These are phyloP conservation scores for Acanthamoeba lenticulata DNA, from an alignment of 208 protist genomes.

Conservation along the genomic window DNA sequence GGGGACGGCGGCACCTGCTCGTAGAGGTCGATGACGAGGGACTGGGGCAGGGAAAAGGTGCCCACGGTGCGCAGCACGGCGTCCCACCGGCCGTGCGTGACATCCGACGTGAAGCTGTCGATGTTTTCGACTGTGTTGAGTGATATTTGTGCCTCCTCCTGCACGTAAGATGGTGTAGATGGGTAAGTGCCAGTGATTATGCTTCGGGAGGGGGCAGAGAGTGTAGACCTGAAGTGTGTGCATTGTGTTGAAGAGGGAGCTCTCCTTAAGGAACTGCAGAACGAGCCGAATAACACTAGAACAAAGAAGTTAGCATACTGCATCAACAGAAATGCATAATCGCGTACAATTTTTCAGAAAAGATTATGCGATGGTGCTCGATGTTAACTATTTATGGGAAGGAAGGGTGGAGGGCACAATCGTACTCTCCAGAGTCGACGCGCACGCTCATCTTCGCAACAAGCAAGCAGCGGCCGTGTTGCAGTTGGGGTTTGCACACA, in stretches of 20 bases:
- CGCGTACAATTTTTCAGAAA: neutral
- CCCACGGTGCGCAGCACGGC: conserved; percentile 44
- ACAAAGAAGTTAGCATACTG: neutral
- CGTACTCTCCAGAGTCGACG: conserved; percentile 10
- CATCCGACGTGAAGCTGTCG: conserved; percentile 31
- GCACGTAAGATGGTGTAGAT: neutral
- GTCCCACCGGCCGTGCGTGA: conserved; percentile 63
- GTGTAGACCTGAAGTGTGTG: conserved; percentile 59
- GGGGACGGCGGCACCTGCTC: conserved; percentile 73
- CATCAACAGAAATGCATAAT: neutral
- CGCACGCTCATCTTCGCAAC: conserved; percentile 10
- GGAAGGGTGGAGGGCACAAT: neutral
- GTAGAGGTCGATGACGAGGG: conserved; percentile 70
- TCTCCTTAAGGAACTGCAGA: conserved; percentile 71
- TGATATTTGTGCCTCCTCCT: conserved; percentile 69
- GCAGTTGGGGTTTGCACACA: neutral
- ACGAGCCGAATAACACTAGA: conserved; percentile 72
- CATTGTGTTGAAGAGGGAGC: conserved; percentile 59
- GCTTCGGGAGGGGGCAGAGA: neutral
- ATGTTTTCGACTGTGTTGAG: conserved; percentile 70
- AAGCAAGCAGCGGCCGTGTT: too few relatives aligned
- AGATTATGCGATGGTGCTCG: too few relatives aligned
- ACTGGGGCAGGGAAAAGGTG: conserved; percentile 22
- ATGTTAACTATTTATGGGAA: too few relatives aligned
- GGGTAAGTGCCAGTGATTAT: too few relatives aligned